Percentiles rank a stretch among this genome's conserved stretches.
Conservation (phyloP, 345 rosid genomes). For the Citrus australasica region DNA sequence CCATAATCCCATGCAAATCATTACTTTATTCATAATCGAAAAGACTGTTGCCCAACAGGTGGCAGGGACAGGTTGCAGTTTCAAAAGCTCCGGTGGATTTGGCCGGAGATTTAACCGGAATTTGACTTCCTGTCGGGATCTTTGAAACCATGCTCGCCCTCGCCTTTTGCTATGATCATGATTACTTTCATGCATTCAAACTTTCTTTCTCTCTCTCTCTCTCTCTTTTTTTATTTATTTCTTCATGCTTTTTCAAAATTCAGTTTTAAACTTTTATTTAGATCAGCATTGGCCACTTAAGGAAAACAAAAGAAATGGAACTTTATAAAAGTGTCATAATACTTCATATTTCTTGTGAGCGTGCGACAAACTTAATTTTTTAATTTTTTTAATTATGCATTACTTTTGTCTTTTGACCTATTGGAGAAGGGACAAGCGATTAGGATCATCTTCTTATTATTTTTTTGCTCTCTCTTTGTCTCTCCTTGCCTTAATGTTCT, state of each 20-base stretch:
- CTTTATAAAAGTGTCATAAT: neutral
- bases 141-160: slow-evolving; percentile 14
- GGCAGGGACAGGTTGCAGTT: slow-evolving; percentile 28
- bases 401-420: neutral
- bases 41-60: slow-evolving; percentile 30
- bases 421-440: neutral
- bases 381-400: neutral
- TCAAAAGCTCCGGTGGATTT: neutral
- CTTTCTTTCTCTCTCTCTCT: neutral
- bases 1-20: slow-evolving; percentile 35
- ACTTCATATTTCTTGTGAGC: neutral
- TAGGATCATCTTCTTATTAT: no score
- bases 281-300: neutral
- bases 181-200: neutral
- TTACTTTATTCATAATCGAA: slow-evolving; percentile 25
- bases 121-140: slow-evolving; percentile 31
- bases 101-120: slow-evolving; percentile 23
- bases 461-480: no score
- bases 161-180: neutral
- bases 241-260: neutral
- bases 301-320: neutral
- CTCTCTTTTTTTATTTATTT: no score
- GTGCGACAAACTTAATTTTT: neutral
- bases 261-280: neutral
- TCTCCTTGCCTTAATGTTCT: no score